These are phyloP conservation scores for Eurotiales sp. DNA, from an alignment of 2,329 filamentous ascomycete genomes.

Conservation along the genomic window DNA sequence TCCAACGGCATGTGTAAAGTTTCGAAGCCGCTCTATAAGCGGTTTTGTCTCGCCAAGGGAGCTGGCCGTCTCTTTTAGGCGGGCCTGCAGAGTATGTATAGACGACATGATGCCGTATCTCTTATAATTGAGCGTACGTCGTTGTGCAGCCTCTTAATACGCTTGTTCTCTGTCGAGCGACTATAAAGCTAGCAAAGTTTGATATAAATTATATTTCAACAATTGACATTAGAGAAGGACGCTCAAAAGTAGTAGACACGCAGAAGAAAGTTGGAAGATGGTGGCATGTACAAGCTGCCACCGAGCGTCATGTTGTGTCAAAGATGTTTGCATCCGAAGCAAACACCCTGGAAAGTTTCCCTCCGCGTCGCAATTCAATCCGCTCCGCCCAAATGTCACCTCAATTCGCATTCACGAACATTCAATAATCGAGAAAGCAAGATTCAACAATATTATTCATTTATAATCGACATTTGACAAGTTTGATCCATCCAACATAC, in stretches of 20 bases:
- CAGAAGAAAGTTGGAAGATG: not conserved
- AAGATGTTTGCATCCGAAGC: slow-evolving; percentile 1
- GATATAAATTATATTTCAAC: too few species aligned
- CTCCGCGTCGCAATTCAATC: slow-evolving; percentile 9
- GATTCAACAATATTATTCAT: too few species aligned
- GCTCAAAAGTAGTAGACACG: too few species aligned
- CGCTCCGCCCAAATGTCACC: not conserved
- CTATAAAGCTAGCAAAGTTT: too few species aligned
- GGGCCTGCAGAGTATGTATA: slow-evolving; percentile 40
- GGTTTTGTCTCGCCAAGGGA: slow-evolving; percentile 51
- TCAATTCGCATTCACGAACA: not conserved
- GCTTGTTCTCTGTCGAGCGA: too few species aligned
- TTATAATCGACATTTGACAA: too few species aligned
- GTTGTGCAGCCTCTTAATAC: too few species aligned
- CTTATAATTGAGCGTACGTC: too few species aligned
- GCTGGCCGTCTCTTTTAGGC: slow-evolving; percentile 51
- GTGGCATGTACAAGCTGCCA: not conserved
- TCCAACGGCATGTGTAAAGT: slow-evolving; percentile 59
- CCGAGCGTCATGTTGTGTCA: not conserved
- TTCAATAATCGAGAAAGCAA: too few species aligned
- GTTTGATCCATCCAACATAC: too few species aligned
- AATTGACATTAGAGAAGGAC: too few species aligned
- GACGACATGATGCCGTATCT: slow-evolving; percentile 32
- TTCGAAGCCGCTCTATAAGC: slow-evolving; percentile 55
- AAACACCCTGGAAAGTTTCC: slow-evolving; percentile 13